Conservation (phyloP, 108 stramenopile genomes). For the Nannochloropsis granulata region DNA sequence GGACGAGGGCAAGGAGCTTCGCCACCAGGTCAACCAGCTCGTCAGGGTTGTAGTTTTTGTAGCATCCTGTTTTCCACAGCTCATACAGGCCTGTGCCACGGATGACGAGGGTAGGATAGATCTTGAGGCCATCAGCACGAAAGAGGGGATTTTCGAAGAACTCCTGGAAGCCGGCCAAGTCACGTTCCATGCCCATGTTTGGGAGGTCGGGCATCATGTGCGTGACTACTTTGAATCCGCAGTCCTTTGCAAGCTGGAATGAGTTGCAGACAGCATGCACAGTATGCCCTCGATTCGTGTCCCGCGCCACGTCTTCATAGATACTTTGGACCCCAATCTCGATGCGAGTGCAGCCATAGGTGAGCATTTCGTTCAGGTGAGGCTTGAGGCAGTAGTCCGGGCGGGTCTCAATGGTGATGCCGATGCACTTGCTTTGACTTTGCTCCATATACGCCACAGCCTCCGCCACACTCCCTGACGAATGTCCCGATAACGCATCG, state of each 20-base stretch:
- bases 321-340: slow-evolving; percentile 89
- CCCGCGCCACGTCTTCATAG: slow-evolving; percentile 73
- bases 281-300: slow-evolving; percentile 88
- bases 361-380: slow-evolving; percentile 78
- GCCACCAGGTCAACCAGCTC: slow-evolving; percentile 81
- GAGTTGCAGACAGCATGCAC: slow-evolving; percentile 75
- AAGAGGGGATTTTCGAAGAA: slow-evolving; percentile 84
- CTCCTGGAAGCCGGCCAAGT: slow-evolving; percentile 68
- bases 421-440: slow-evolving; percentile 46
- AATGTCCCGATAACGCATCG: slow-evolving; percentile 75
- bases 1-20: slow-evolving; percentile 65
- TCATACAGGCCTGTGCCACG: slow-evolving; percentile 89
- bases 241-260: slow-evolving; percentile 84
- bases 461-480: slow-evolving; percentile 59
- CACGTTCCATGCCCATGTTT: slow-evolving; percentile 76
- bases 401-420: slow-evolving; percentile 87
- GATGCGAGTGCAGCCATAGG: slow-evolving; percentile 89
- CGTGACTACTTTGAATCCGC: slow-evolving; percentile 86
- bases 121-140: slow-evolving; percentile 78
- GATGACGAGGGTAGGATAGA: slow-evolving; percentile 89
- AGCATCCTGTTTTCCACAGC: slow-evolving; percentile 76
- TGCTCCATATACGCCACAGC: slow-evolving; percentile 74
- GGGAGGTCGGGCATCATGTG: slow-evolving; percentile 94
- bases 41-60: slow-evolving; percentile 77
- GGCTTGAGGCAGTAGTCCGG: slow-evolving; percentile 88